Percentiles rank a stretch among this genome's conserved stretches.
Conservation (phyloP, 176 grass and related monocot species). For the Carex pumila region DNA sequence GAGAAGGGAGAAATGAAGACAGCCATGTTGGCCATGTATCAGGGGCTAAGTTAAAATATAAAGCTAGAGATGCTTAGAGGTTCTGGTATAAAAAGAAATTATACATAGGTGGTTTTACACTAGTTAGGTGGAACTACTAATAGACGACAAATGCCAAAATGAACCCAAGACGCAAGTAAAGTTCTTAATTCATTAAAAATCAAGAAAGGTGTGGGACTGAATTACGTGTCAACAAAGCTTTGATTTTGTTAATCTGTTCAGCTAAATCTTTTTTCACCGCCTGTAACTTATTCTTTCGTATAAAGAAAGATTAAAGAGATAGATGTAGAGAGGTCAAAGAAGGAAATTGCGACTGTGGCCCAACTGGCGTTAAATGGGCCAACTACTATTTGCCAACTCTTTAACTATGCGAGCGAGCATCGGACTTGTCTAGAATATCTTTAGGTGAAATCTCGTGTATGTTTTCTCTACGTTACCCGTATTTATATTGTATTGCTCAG, state of each 20-base stretch:
- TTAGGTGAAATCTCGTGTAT: neutral
- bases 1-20: neutral
- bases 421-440: neutral
- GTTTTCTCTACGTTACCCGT: neutral
- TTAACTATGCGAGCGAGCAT: neutral
- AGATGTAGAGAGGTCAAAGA: neutral
- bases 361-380: neutral
- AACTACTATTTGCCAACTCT: conserved; percentile 14
- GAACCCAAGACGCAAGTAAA: neutral
- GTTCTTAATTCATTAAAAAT: neutral
- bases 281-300: neutral
- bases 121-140: conserved; percentile 4
- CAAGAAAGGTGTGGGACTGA: neutral
- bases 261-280: neutral
- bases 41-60: neutral
- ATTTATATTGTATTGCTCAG: no score
- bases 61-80: neutral
- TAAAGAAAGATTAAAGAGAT: neutral
- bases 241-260: neutral
- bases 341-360: neutral
- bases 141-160: neutral
- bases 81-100: neutral
- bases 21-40: neutral
- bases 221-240: neutral
- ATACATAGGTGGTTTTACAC: neutral